Conservation (phyloP, 108 stramenopile species). For the Cyclotella kingstonii region DNA sequence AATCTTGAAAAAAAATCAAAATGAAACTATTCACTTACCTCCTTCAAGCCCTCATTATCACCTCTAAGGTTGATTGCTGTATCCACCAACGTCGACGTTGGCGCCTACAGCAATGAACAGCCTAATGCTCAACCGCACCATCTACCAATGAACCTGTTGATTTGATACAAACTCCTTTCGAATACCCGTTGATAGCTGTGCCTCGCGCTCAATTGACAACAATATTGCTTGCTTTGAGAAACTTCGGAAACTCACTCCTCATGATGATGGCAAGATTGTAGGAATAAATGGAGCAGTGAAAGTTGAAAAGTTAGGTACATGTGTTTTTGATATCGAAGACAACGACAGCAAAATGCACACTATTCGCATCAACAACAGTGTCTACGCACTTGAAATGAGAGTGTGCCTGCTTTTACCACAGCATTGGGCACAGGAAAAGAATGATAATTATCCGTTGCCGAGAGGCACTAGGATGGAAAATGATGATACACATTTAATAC, state of each 20-base stretch:
- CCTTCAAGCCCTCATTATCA: too few species aligned
- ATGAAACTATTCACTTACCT: too few species aligned
- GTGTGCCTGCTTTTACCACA: neutral
- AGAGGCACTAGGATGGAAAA: neutral
- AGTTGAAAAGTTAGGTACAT: neutral
- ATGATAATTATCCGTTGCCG: neutral
- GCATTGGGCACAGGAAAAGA: neutral
- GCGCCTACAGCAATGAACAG: neutral
- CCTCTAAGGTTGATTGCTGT: too few species aligned
- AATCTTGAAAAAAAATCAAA: too few species aligned
- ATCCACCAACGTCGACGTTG: neutral
- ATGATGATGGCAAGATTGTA: neutral
- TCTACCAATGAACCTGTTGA: too few species aligned
- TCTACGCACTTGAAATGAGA: conserved; percentile 4
- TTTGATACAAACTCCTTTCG: too few species aligned
- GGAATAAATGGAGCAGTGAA: neutral
- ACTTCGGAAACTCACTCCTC: neutral
- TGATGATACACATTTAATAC: neutral
- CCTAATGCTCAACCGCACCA: neutral
- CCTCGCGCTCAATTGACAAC: too few species aligned
- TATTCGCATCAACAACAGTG: neutral
- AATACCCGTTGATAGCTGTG: too few species aligned
- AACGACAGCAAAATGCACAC: neutral
- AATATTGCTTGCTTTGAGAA: neutral
- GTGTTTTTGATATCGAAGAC: conserved; percentile 9